These are phyloP conservation scores for Hypoxylon sp. DNA, from an alignment of 2,329 filamentous ascomycete species.

Conservation along the genomic window DNA sequence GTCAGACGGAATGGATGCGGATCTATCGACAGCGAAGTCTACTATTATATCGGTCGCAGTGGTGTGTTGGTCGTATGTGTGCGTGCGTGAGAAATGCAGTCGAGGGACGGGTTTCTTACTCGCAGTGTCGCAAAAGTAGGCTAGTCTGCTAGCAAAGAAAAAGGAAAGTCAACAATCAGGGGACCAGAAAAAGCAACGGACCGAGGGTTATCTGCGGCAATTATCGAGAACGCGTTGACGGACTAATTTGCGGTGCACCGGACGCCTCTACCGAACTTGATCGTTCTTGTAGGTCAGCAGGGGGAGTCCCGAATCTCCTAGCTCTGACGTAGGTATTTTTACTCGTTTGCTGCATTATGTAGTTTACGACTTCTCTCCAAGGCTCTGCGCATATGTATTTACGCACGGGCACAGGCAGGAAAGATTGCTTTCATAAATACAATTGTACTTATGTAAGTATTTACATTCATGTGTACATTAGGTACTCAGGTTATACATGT, in stretches of 20 bases:
- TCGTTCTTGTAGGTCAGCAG: too few species aligned
- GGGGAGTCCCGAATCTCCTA: conserved; percentile 27
- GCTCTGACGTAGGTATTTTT: conserved; percentile 33
- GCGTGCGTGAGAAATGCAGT: conserved; percentile 14
- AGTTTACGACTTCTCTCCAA: conserved; percentile 1
- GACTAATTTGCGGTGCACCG: too few species aligned
- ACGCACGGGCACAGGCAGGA: background rate
- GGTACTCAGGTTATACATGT: too few species aligned
- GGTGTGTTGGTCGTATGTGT: background rate
- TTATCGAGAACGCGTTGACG: conserved; percentile 29
- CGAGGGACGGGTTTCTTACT: conserved; percentile 11
- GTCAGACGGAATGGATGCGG: conserved; percentile 31
- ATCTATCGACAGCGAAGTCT: conserved; percentile 23
- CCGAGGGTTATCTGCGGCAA: conserved; percentile 19
- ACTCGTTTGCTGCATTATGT: conserved; percentile 7
- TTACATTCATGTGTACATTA: too few species aligned
- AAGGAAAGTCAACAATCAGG: background rate
- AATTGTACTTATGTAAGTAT: too few species aligned
- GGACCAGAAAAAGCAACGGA: background rate
- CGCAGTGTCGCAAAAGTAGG: background rate
- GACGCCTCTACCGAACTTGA: too few species aligned
- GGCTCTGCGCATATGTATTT: too few species aligned
- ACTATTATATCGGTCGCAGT: background rate
- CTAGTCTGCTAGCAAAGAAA: background rate
- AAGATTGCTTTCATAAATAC: too few species aligned